Base-by-base conservation (phyloP, 306 rosid genomes). In the Mimosa bimucronata region DNA sequence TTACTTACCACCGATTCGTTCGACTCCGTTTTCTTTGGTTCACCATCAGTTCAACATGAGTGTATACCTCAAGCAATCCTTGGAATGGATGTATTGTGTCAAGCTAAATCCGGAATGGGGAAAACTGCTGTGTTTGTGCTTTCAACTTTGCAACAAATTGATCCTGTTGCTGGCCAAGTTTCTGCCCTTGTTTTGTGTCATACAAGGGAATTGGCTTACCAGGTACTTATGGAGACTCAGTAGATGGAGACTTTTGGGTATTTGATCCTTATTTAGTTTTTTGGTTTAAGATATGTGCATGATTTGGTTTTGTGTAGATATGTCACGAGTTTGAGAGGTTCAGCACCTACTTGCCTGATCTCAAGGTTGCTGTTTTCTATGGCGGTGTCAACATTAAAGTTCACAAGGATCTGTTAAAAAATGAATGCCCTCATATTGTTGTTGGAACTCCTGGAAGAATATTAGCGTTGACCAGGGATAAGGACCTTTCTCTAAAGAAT, bases 61-160 rank as follows among this genome's bases (percentile, higher is more conserved):
- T 91, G 96, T 79, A 91, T 91, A 55, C 96, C 96, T 9, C 96
- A 91, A 91, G 96, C 96, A 55, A 91, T 91, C 67, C 89, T 91
- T 62, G 96, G 96, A 7, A 91, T 91, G 96, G 96, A 91, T 91
- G 96, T 91, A 18, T 84, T 91, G 69, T 91, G 96, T 73, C 96
- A 91, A 83, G 96, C 96, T 34, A 91, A 91, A 85, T 91, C 96
- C 30, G 96, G 96, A 40, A 91, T 91, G 96, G 96, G 96, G 21
- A 91, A 91, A 83, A 91, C 96, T 19, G 96, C 96, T 77, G 96
- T 91, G 26, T 91, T 91, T 86, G 96, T 91, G 79, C 87, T 91
- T 31, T 91, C 96, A 41, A 73, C 85, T 40, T 82, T 91, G 86
- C 96, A 91, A 87, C 96, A 91, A 85, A 91, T 91, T 71, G 96